Percentiles rank a stretch among this genome's conserved stretches.
Conservation (phyloP, 2,329 filamentous ascomycete genomes). For the Penicillium sp. region DNA sequence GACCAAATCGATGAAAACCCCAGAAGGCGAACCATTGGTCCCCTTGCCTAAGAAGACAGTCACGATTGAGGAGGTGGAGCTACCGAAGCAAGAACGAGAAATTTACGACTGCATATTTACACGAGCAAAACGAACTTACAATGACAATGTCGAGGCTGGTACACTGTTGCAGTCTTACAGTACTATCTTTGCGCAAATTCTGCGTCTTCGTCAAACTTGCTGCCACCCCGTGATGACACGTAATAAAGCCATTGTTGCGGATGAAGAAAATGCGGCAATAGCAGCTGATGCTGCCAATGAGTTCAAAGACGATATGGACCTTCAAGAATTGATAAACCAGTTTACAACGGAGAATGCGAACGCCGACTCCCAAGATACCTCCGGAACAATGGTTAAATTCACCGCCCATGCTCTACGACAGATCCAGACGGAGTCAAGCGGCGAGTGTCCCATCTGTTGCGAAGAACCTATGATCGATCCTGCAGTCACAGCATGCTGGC, state of each 20-base stretch:
- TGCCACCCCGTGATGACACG: constrained; percentile 89
- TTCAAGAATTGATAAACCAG: constrained; percentile 77
- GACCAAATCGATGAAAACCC: constrained; percentile 98
- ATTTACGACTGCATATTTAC: constrained; percentile 91
- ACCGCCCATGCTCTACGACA: constrained; percentile 84
- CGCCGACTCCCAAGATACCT: constrained; percentile 45
- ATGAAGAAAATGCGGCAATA: constrained; percentile 79
- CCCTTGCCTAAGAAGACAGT: constrained; percentile 76
- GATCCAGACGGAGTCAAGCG: constrained; percentile 83
- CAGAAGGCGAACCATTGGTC: constrained; percentile 77
- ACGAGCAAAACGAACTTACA: constrained; percentile 79
- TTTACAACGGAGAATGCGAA: constrained; percentile 71
- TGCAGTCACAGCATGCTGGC: constrained; percentile 94
- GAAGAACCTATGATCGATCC: constrained; percentile 96
- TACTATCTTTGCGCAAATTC: constrained; percentile 93
- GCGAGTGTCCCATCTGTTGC: constrained; percentile 90
- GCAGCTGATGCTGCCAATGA: constrained; percentile 77
- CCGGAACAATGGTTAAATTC: constrained; percentile 68
- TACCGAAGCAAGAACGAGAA: constrained; percentile 79
- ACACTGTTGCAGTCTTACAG: constrained; percentile 95
- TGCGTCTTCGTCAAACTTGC: constrained; percentile 88
- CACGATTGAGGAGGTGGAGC: constrained; percentile 81
- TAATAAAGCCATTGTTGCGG: constrained; percentile 78
- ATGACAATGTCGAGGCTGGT: constrained; percentile 82
- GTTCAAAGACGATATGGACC: constrained; percentile 92